A percentile compares a stretch with the other conserved stretches of the same genome.
Evolutionary conservation across 768 basidiomycete species (phyloP).

Genomic region (Boletus patriciae): DNA sequence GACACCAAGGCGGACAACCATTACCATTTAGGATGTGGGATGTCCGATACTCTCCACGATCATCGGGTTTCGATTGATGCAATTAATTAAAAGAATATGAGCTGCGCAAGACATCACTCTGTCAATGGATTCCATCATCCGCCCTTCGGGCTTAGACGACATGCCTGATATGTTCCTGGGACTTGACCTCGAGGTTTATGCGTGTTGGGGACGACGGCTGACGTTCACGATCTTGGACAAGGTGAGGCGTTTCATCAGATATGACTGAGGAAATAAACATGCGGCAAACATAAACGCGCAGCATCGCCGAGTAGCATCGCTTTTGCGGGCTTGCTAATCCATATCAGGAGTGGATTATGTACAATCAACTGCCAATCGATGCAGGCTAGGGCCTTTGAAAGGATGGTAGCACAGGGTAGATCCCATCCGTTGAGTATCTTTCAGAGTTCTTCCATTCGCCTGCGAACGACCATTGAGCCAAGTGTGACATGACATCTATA

Average conservation of each 20-base stretch:
- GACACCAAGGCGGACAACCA: too few species aligned
- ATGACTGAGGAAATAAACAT: background rate
- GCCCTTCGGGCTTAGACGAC: background rate
- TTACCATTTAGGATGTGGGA: too few species aligned
- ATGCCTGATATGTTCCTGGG: background rate
- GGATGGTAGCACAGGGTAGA: background rate
- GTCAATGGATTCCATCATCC: background rate
- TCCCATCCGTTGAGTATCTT: background rate
- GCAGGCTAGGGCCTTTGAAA: too few species aligned
- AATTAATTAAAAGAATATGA: too few species aligned
- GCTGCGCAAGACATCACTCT: background rate
- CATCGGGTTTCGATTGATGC: conserved; percentile 1
- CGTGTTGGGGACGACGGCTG: background rate
- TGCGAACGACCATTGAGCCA: background rate
- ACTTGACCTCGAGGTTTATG: background rate
- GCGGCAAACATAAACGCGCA: background rate
- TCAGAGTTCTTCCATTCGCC: background rate
- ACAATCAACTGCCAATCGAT: background rate
- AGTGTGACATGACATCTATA: too few species aligned
- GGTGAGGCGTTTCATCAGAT: background rate
- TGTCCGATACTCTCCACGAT: background rate
- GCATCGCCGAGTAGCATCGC: background rate
- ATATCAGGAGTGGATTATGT: background rate
- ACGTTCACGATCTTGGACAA: background rate
- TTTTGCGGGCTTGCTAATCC: background rate